Base-by-base conservation (phyloP, 2,329 filamentous ascomycete genomes). In the Berkeleyomyces rouxiae region DNA sequence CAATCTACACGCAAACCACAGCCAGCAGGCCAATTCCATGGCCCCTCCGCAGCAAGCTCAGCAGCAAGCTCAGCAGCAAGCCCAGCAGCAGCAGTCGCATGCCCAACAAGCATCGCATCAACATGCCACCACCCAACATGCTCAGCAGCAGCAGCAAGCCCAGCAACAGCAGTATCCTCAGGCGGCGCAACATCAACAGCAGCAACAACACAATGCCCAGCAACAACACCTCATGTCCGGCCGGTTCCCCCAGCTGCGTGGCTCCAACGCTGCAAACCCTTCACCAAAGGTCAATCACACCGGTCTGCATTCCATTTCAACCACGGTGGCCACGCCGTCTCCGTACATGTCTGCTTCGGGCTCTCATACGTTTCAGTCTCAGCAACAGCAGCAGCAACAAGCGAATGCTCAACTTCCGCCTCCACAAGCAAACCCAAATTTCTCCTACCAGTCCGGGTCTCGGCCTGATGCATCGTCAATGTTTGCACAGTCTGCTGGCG, bases 181-280 rank as follows among this genome's bases (percentile, higher is more conserved):
- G 13, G 47, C 23, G 23, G 23, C 43, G 9, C 66, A 68, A 51
- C 64, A 58, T 36, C 59, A 64, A 33, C 63, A 59, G n/a, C 66
- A 63, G 31, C 67, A 67, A 51, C 63, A 63, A 43, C 46, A 59
- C n/a, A 37, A 65, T 42, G 63, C 65, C 37, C 66, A 64, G 57
- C 66, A 65, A 10, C 66, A 67, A 31, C 60, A 66, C 51, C 43
- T 64, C 53, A 61, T 64, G 59, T 40, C 42, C 7, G 44, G 7
- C 13, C 59, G 63, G 7, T 51, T 64, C 31, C 39, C 37, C 4
- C 63, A 61, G 11, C 7, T 51, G 10, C 53, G 43, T 3, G 37
- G 36, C 13, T 40, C 33, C 47, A 36, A 58, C 37, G 13, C 62
- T n/a, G 59, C 59, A 33, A 58, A 61, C 43, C 59, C 63, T 7